phyloP scores from a whole-genome alignment of 2,329 filamentous ascomycete genomes.

The Diaporthe capsici region DNA sequence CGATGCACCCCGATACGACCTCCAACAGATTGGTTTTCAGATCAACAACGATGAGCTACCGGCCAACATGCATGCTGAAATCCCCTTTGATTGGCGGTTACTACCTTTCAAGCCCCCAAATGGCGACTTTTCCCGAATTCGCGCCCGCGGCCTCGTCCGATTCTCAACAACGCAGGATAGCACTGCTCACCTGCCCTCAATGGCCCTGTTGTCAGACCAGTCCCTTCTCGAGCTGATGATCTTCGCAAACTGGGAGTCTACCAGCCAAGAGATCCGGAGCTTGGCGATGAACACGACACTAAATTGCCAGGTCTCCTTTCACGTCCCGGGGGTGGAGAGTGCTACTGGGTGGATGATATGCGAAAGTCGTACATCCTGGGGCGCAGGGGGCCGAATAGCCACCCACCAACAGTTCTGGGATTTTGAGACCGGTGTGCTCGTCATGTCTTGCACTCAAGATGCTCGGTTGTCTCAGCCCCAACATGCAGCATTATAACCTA shows the following conservation, averaged over 20 bases:
- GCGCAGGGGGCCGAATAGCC: not conserved
- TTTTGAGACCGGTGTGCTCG: not conserved
- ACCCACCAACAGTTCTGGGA: not conserved
- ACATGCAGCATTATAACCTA: not conserved
- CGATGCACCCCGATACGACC: not conserved
- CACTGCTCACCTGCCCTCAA: not conserved
- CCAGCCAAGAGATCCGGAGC: not conserved
- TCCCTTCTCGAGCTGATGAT: not conserved
- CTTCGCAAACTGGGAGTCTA: not conserved
- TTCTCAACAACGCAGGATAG: not conserved
- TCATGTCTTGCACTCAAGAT: not conserved
- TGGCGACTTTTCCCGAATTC: not conserved
- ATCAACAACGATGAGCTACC: not conserved
- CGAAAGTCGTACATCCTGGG: not conserved
- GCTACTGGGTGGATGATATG: not conserved
- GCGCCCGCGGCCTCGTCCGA: not conserved
- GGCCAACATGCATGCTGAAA: not conserved
- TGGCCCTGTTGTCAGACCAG: not conserved
- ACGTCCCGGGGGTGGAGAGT: not conserved
- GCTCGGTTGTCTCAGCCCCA: not conserved
- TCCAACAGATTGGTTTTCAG: not conserved
- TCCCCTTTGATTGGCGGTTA: not conserved
- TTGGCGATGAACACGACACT: not conserved
- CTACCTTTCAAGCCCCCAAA: not conserved
- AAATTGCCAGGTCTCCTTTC: not conserved